phyloP scores from a whole-genome alignment of 2,329 filamentous ascomycete species.

The Trichoderma hamatum region DNA sequence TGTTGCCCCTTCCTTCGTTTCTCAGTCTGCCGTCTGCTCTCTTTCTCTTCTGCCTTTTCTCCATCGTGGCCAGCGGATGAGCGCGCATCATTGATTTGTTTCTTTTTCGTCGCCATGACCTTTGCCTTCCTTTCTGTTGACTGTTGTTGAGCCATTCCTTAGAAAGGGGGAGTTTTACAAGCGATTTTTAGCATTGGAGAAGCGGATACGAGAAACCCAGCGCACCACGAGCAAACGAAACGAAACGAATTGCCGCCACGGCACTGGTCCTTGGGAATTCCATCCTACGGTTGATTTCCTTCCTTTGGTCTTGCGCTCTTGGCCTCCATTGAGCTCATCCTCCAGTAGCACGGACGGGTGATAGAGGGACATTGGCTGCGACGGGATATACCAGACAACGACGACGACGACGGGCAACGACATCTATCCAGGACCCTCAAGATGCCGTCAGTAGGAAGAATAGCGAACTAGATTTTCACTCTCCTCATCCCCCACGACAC shows the following conservation, averaged over 20 bases:
- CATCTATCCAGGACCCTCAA: constrained; percentile 16
- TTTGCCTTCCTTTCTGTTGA: constrained; percentile 20
- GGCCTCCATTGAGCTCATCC: neutral
- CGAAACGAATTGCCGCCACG: constrained; percentile 13
- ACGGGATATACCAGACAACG: neutral
- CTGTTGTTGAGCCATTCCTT: constrained; percentile 27
- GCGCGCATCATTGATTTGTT: constrained; percentile 17
- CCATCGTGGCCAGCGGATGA: constrained; percentile 18
- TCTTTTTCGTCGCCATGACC: constrained; percentile 30
- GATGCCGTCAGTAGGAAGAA: constrained; percentile 24
- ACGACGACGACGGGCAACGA: constrained; percentile 3
- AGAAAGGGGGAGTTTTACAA: neutral
- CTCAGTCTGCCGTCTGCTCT: neutral
- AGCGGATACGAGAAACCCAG: constrained; percentile 3
- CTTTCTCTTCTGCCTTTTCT: neutral
- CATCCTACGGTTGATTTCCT: neutral
- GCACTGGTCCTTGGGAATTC: neutral
- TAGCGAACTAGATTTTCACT: constrained; percentile 28
- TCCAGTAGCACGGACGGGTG: constrained; percentile 9
- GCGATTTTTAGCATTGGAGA: neutral
- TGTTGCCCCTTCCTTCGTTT: constrained; percentile 19
- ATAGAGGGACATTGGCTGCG: neutral
- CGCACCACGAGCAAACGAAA: constrained; percentile 25
- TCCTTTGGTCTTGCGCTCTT: neutral
- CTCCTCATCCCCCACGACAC: constrained; percentile 22